Conservation (phyloP, 345 rosid species). For the Xanthoceras sorbifolium region DNA sequence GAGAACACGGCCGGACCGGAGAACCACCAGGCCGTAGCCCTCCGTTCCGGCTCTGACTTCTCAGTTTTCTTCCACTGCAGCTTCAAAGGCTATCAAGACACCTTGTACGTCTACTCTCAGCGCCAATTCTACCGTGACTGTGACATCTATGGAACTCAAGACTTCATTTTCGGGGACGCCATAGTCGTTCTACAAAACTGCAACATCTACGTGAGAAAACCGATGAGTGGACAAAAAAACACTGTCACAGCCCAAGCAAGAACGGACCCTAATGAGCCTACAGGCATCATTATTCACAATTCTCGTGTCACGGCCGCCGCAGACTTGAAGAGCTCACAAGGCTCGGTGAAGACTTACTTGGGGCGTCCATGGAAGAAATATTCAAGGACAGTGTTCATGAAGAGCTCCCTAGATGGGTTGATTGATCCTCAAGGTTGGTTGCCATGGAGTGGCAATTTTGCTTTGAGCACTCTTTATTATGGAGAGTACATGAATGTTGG, state of each 20-base stretch:
- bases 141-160: constrained; percentile 70
- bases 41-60: constrained; percentile 78
- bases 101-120: constrained; percentile 71
- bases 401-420: constrained; percentile 48
- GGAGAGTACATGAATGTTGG: constrained; percentile 81
- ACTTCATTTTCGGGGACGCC: constrained; percentile 85
- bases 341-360: constrained; percentile 48
- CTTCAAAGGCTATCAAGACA: constrained; percentile 92
- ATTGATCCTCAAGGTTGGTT: constrained; percentile 69
- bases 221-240: constrained; percentile 49
- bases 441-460: constrained; percentile 76
- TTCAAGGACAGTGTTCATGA: constrained; percentile 79
- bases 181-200: constrained; percentile 59
- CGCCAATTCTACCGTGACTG: constrained; percentile 88
- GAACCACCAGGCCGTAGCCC: constrained; percentile 86
- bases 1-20: constrained; percentile 87
- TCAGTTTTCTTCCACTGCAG: constrained; percentile 78
- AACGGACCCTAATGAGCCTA: constrained; percentile 68
- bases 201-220: constrained; percentile 59
- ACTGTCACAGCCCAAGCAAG: constrained; percentile 81
- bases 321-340: constrained; percentile 36
- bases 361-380: constrained; percentile 90
- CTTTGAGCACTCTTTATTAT: constrained; percentile 72
- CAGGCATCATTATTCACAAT: constrained; percentile 75
- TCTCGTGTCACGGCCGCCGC: constrained; percentile 55